phyloP scores from a whole-genome alignment of 208 protist species.

The Trypanosomatidae sp. region DNA sequence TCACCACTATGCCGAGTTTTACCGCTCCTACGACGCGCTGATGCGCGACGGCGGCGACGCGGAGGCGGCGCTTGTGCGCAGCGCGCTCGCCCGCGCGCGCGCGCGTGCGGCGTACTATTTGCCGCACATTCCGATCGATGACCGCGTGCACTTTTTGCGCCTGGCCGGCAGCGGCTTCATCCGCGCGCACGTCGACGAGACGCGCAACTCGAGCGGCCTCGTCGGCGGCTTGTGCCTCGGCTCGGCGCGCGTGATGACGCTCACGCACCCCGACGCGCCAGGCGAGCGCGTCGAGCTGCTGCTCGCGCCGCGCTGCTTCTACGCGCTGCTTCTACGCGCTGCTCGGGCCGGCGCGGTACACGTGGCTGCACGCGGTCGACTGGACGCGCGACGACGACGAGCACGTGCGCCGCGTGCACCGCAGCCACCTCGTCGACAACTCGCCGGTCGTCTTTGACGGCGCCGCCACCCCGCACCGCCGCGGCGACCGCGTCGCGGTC shows the following conservation, averaged over 20 bases:
- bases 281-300: slow-evolving; percentile 55
- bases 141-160: slow-evolving; percentile 71
- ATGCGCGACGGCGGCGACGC: slow-evolving; percentile 5
- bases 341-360: slow-evolving; percentile 57
- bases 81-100: slow-evolving; percentile 20
- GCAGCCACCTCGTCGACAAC: slow-evolving; percentile 32
- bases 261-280: slow-evolving; percentile 56
- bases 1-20: slow-evolving; percentile 84
- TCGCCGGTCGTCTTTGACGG: slow-evolving; percentile 59
- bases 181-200: slow-evolving; percentile 63
- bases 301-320: slow-evolving; percentile 62
- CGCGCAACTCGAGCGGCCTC: slow-evolving; percentile 71
- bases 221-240: slow-evolving; percentile 55
- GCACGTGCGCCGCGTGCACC: slow-evolving; percentile 44
- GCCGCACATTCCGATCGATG: slow-evolving; percentile 59
- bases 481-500: slow-evolving; percentile 50
- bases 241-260: slow-evolving; percentile 65
- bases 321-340: slow-evolving; percentile 61
- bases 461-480: slow-evolving; percentile 19
- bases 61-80: slow-evolving; percentile 14
- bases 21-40: slow-evolving; percentile 52
- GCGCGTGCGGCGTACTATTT: slow-evolving; percentile 31
- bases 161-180: slow-evolving; percentile 74
- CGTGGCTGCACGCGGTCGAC: slow-evolving; percentile 79
- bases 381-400: slow-evolving; percentile 63